Conservation (phyloP, 1,284 basidiomycete genomes). For the Cutaneotrichosporon dermatis region DNA sequence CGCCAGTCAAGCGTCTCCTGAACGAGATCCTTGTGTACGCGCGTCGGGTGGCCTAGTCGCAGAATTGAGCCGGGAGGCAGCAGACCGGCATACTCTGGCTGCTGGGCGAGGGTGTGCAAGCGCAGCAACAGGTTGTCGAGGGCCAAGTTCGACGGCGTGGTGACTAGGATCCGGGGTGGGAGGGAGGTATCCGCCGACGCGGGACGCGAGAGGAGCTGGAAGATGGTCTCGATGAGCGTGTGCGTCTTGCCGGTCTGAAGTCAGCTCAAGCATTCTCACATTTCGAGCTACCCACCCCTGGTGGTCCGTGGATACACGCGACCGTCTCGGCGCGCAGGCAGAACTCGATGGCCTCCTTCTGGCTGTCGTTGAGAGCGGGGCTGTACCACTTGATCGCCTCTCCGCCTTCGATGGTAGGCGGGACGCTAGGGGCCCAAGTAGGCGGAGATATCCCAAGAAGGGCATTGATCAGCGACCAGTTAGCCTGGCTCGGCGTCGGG, state of each 20-base stretch:
- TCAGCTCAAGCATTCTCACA: not conserved
- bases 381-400: slow-evolving; percentile 66
- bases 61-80: slow-evolving; percentile 55
- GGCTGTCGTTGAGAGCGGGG: slow-evolving; percentile 70
- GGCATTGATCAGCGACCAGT: slow-evolving; percentile 56
- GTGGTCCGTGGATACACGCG: slow-evolving; percentile 93
- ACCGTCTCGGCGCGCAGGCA: slow-evolving; percentile 57
- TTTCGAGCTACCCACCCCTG: slow-evolving; percentile 57
- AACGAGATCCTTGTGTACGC: slow-evolving; percentile 74
- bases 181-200: slow-evolving; percentile 26
- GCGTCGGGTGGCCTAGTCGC: slow-evolving; percentile 85
- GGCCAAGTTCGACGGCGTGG: slow-evolving; percentile 47
- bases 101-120: slow-evolving; percentile 49
- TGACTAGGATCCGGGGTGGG: slow-evolving; percentile 55
- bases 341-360: slow-evolving; percentile 63
- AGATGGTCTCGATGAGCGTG: slow-evolving; percentile 82
- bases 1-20: slow-evolving; percentile 83
- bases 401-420: slow-evolving; percentile 3
- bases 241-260: slow-evolving; percentile 77
- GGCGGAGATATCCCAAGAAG: slow-evolving; percentile 59
- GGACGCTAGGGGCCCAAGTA: slow-evolving; percentile 21
- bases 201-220: slow-evolving; percentile 62
- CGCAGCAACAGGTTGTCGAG: slow-evolving; percentile 80
- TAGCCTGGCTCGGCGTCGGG: slow-evolving; percentile 8
- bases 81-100: slow-evolving; percentile 27